Conservation (phyloP, 2,329 filamentous ascomycete genomes). For the Aspergillus sp. region DNA sequence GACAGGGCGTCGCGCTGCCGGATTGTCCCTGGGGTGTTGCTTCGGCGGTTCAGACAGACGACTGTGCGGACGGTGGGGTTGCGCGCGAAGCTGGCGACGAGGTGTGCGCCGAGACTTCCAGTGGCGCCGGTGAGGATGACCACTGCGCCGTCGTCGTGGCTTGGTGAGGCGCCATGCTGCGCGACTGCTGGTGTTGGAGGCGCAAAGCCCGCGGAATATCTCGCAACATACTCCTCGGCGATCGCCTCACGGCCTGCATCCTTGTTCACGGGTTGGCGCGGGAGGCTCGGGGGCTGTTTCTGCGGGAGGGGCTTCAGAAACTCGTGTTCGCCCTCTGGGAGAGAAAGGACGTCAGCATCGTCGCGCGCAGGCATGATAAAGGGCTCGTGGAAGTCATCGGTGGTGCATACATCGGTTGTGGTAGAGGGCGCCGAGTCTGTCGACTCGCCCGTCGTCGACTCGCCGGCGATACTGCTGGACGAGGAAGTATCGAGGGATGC, state of each 20-base stretch:
- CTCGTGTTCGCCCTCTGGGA: conserved; percentile 1
- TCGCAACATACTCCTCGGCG: conserved; percentile 1
- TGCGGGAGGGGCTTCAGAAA: not conserved
- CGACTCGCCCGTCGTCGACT: not conserved
- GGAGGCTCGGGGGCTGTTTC: not conserved
- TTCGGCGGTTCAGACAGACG: conserved; percentile 54
- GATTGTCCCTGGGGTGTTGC: conserved; percentile 25
- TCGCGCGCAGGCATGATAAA: not conserved
- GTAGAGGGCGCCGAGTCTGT: not conserved
- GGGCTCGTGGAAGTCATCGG: conserved; percentile 6
- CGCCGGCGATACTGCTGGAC: not conserved
- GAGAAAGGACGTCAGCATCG: not conserved
- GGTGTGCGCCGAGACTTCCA: conserved; percentile 45
- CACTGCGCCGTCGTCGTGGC: not conserved
- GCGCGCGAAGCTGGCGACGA: conserved; percentile 41
- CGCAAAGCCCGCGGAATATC: not conserved
- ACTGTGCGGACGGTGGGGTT: conserved; percentile 37
- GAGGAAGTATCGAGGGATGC: not conserved
- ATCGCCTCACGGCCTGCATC: not conserved
- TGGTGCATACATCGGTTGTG: not conserved
- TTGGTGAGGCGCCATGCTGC: not conserved
- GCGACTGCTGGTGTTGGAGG: not conserved
- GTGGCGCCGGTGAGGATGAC: conserved; percentile 50
- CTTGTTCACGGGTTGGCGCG: not conserved
- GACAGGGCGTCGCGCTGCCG: conserved; percentile 43